phyloP scores from a whole-genome alignment of 257 asterid genomes.

The Solanum bulbocastanum region DNA sequence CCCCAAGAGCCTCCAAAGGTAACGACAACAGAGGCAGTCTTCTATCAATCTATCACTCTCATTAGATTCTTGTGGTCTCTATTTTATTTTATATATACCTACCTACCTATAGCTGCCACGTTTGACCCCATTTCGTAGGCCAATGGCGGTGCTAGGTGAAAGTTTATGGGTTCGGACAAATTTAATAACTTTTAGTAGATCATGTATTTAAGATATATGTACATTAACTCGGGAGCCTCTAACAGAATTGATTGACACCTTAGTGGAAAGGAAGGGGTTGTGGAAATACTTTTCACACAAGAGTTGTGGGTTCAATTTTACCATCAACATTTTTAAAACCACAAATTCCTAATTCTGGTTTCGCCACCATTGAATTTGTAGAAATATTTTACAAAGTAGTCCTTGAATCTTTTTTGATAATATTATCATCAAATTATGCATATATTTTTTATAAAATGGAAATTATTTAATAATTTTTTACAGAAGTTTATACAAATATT shows the following conservation, averaged over 20 bases:
- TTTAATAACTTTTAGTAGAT: too few species aligned
- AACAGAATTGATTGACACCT: too few species aligned
- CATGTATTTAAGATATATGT: too few species aligned
- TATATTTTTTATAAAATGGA: too few species aligned
- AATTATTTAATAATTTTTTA: too few species aligned
- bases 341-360: too few species aligned
- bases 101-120: not conserved
- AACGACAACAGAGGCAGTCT: conserved; percentile 9
- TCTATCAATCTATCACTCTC: conserved; percentile 12
- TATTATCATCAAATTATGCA: not conserved
- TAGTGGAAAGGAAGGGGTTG: too few species aligned
- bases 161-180: too few species aligned
- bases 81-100: not conserved
- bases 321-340: too few species aligned
- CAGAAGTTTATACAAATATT: not conserved
- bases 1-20: not conserved
- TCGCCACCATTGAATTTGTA: too few species aligned
- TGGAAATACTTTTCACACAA: not conserved
- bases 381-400: not conserved
- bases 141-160: too few species aligned
- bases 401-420: not conserved
- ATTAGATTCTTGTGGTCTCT: conserved; percentile 14
- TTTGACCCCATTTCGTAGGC: not conserved
- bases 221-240: too few species aligned
- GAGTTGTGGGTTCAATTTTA: not conserved